Conservation (phyloP, 129 eudicot species). For the Escallonia rubra region DNA sequence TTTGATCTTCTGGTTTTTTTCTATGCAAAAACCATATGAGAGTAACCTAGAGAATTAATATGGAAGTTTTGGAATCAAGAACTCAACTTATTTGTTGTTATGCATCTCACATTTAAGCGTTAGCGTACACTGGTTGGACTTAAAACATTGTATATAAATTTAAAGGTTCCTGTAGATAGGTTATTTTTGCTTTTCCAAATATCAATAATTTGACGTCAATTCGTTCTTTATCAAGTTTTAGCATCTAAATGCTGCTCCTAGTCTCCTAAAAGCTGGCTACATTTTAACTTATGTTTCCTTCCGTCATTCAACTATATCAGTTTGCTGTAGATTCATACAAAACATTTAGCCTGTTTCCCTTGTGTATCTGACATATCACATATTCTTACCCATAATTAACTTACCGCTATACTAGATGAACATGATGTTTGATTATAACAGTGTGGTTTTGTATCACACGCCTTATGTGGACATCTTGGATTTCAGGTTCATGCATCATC, state of each 20-base stretch:
- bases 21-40: neutral
- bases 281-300: too few relatives aligned
- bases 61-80: neutral
- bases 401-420: too few relatives aligned
- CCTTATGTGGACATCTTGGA: slow-evolving; percentile 3
- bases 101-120: neutral
- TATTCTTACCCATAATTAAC: too few relatives aligned
- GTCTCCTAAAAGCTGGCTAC: too few relatives aligned
- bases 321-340: too few relatives aligned
- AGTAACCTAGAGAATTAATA: neutral
- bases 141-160: neutral
- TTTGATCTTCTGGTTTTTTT: too few relatives aligned
- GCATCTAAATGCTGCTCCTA: neutral
- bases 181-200: neutral
- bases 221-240: neutral
- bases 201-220: neutral
- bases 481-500: slow-evolving; percentile 91
- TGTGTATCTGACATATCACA: too few relatives aligned
- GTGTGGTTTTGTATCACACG: neutral
- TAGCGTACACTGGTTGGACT: neutral
- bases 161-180: neutral
- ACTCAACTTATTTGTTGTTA: neutral
- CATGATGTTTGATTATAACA: too few relatives aligned
- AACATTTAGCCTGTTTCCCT: too few relatives aligned
- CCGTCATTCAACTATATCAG: too few relatives aligned